Percentiles rank a stretch among this genome's conserved stretches.
Conservation (phyloP, 1,284 basidiomycete species). For the Amylostereum areolatum region DNA sequence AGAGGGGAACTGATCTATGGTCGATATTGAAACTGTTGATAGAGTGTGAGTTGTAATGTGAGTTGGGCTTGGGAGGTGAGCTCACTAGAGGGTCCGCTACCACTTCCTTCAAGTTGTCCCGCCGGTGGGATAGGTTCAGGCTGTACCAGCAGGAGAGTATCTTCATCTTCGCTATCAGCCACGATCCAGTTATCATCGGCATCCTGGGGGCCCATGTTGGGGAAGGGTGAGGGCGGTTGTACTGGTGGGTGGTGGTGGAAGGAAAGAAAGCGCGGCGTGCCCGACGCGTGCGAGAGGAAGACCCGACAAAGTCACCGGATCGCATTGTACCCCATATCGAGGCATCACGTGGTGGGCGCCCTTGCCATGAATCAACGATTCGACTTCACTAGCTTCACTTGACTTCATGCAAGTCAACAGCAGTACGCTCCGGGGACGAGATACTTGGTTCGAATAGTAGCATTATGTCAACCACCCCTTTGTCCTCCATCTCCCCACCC, state of each 20-base stretch:
- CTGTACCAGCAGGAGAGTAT: not conserved
- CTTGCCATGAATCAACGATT: too few species aligned
- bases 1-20: not conserved
- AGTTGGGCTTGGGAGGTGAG: too few species aligned
- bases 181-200: conserved; percentile 10
- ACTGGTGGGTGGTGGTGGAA: not conserved
- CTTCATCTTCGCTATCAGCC: conserved; percentile 15
- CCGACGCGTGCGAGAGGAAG: not conserved
- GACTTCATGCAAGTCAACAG: not conserved
- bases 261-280: not conserved
- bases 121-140: not conserved
- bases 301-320: not conserved
- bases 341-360: conserved; percentile 1
- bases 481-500: conserved; percentile 3
- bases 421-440: not conserved
- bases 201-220: too few species aligned
- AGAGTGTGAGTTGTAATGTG: not conserved
- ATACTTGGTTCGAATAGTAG: not conserved
- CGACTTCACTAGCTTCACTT: too few species aligned
- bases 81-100: too few species aligned
- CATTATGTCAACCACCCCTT: conserved; percentile 9
- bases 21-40: not conserved
- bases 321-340: not conserved
- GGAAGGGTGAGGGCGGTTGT: too few species aligned
- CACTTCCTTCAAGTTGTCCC: not conserved